Percentiles rank a stretch among this genome's conserved stretches.
Conservation (phyloP, 352 stramenopile genomes). For the Thraustochytrium sp. region DNA sequence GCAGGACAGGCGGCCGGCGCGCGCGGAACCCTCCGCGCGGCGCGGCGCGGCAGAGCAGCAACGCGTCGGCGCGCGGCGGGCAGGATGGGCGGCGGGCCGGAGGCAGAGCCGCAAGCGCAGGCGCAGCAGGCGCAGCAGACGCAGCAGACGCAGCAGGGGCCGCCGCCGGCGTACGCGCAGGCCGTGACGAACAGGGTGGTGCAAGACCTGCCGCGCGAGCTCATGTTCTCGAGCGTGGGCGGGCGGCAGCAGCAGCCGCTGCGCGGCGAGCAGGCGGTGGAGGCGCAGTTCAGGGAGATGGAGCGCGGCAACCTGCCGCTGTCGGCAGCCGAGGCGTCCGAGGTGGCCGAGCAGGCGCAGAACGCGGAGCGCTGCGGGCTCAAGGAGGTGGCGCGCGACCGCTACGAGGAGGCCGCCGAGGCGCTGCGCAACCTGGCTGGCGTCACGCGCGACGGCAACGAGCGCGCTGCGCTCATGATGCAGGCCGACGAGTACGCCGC, state of each 20-base stretch:
- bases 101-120: no score
- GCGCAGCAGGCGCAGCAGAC: no score
- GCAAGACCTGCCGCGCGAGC: no score
- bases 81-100: no score
- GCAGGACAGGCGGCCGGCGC: no score
- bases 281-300: neutral
- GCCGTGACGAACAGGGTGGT: no score
- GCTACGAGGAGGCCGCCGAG: neutral
- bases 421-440: neutral
- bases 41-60: no score
- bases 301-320: neutral
- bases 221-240: no score
- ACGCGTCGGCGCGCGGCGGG: no score
- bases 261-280: neutral
- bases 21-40: no score
- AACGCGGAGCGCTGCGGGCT: neutral
- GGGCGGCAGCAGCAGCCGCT: neutral
- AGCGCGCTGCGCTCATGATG: conserved; percentile 3
- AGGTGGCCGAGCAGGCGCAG: neutral
- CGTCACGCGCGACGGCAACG: neutral
- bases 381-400: neutral
- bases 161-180: no score
- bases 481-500: conserved; percentile 13
- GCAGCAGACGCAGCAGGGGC: no score
- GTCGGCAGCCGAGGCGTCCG: neutral